Evolutionary conservation across 352 stramenopile genomes (phyloP), one percentile per base, ranked within the genome.

Genomic region (Phytopythium vexans): DNA sequence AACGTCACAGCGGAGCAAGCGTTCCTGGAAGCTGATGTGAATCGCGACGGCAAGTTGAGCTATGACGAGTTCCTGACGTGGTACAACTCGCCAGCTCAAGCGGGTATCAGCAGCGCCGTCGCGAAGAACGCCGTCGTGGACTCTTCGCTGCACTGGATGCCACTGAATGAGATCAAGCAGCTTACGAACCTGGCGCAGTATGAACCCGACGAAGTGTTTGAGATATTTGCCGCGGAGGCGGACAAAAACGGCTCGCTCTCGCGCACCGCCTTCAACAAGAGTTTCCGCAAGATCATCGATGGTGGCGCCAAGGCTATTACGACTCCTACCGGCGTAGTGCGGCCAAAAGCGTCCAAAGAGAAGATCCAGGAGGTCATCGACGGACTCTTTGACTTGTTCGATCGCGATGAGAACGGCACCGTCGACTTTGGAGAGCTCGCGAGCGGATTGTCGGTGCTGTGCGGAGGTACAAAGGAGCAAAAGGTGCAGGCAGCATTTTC

Each of bases 11-110:
- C 86, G 2, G 82, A 94, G 50, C 82, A 94, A 48, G 87, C 82
- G 8, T 96, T 96, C 56, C 41, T 86, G 8, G 84, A 96, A 72
- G 86, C 86, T 6, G 82, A 96, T 38, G 58, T 70, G 2, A 88
- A 94, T 40, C 58, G 78, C 32, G 82, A 95, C 45, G 86, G 84
- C 21, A 88, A 92, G 37, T 57, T 96, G 12, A 92, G 82, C 48
- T 94, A 94, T 48, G 81, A 95, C 32, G 86, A 96, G 41, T 96
- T 96, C 46, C 61, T 91, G 46, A 81, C 62, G 8, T 96, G 87
- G 87, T 96, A 94, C 61, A 88, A 80, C 44, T 84, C 77, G 11
- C 74, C 80, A 1, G 77, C 77, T 3, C 77, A 86, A 33, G 73
- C 73, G 10, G 78, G 82, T 15, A 88, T 92, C 40, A 88, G 74